Evolutionary conservation across 352 stramenopile species (phyloP).

Genomic region (Pythium utonaiense): DNA sequence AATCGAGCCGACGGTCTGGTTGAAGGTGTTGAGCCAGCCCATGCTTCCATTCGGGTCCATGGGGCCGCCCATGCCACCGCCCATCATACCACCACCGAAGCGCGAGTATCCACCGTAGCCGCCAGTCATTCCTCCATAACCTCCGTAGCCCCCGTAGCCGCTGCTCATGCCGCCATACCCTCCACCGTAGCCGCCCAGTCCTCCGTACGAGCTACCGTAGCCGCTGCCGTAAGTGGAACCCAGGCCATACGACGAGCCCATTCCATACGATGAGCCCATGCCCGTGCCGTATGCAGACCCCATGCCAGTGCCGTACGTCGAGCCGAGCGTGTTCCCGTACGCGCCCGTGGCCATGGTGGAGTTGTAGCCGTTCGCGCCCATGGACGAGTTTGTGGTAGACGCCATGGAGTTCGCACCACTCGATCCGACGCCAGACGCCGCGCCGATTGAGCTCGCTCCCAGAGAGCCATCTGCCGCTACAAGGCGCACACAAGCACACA

Average conservation of each 20-base stretch:
- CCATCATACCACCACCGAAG: slow-evolving; percentile 27
- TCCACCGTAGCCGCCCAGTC: slow-evolving; percentile 12
- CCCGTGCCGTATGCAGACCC: slow-evolving; percentile 1
- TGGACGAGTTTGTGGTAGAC: neutral
- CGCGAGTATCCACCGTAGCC: slow-evolving; percentile 20
- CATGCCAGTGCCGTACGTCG: slow-evolving; percentile 2
- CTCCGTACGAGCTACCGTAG: slow-evolving; percentile 16
- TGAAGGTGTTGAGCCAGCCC: slow-evolving; percentile 35
- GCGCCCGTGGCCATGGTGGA: slow-evolving; percentile 2
- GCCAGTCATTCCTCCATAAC: slow-evolving; percentile 16
- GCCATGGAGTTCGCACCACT: neutral
- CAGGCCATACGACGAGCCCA: slow-evolving; percentile 9
- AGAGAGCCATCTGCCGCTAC: neutral
- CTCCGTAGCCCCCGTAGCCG: slow-evolving; percentile 21
- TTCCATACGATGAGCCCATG: slow-evolving; percentile 11
- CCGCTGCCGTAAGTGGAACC: slow-evolving; percentile 1
- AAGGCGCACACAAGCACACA: neutral
- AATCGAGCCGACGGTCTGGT: slow-evolving; percentile 33
- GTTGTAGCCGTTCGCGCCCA: slow-evolving; percentile 9
- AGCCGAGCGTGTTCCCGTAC: slow-evolving; percentile 11
- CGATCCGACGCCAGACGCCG: neutral
- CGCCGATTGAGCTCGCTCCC: neutral
- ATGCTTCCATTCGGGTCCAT: slow-evolving; percentile 34
- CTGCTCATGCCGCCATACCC: slow-evolving; percentile 21
- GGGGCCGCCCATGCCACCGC: slow-evolving; percentile 24